phyloP scores from a whole-genome alignment of 2,329 filamentous ascomycete species.

The Harringtonia aguacate region DNA sequence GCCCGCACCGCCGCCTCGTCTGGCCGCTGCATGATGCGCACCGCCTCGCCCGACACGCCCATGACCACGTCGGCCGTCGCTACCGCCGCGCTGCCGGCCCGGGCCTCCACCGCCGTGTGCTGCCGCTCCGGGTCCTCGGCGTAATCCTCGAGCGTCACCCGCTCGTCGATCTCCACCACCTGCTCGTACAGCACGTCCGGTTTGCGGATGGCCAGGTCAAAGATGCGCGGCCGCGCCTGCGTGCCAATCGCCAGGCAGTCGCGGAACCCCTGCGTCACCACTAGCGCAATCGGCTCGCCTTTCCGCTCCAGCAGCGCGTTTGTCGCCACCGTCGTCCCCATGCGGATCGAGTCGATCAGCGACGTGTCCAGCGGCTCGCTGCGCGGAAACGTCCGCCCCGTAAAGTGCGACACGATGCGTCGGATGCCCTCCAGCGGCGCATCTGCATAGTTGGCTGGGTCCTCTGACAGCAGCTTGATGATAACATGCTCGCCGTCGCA shows the following conservation, averaged over 20 bases:
- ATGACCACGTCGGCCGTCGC: conserved; percentile 43
- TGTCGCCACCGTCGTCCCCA: conserved; percentile 92
- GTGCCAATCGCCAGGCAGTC: conserved; percentile 87
- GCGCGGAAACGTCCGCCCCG: conserved; percentile 63
- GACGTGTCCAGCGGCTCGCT: conserved; percentile 72
- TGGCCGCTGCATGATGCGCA: conserved; percentile 57
- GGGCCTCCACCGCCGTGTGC: conserved; percentile 42
- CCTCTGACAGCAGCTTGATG: conserved; percentile 55
- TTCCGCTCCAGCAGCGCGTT: conserved; percentile 87
- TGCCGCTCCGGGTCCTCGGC: conserved; percentile 71
- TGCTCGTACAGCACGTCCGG: conserved; percentile 78
- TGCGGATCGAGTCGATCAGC: conserved; percentile 80
- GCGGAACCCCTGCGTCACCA: conserved; percentile 79
- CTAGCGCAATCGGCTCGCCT: conserved; percentile 76
- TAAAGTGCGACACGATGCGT: conserved; percentile 71
- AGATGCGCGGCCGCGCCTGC: conserved; percentile 81
- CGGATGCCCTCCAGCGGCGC: conserved; percentile 87
- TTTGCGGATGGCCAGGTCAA: conserved; percentile 78
- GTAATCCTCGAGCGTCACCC: conserved; percentile 85
- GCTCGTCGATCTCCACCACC: conserved; percentile 83
- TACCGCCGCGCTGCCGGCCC: conserved; percentile 20
- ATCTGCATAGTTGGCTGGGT: conserved; percentile 83
- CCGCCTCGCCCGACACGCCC: conserved; percentile 64
- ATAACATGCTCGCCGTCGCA: conserved; percentile 32
- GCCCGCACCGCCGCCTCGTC: conserved; percentile 42